Conservation (phyloP, 202 grass and related monocot genomes). For the Carex arenaria region DNA sequence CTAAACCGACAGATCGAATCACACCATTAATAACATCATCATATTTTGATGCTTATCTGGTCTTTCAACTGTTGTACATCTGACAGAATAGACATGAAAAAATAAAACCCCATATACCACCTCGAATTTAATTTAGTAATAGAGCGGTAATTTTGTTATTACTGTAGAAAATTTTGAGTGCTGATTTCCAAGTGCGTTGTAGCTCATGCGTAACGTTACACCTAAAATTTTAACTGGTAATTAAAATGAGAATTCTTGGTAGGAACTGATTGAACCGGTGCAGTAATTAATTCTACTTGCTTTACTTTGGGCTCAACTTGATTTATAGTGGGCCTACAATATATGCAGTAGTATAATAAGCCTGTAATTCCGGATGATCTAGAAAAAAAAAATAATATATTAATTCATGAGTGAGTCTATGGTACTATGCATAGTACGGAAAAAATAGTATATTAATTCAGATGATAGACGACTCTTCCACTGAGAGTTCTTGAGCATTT, state of each 20-base stretch:
- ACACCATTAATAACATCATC: background rate
- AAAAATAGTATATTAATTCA: too few relatives aligned
- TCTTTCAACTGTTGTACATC: background rate
- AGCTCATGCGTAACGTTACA: background rate
- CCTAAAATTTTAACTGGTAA: background rate
- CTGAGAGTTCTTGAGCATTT: too few relatives aligned
- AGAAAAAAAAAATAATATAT: too few relatives aligned
- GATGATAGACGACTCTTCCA: too few relatives aligned
- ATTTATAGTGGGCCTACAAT: background rate
- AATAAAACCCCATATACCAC: background rate
- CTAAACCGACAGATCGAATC: background rate
- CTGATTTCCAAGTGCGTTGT: background rate
- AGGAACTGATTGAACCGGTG: background rate
- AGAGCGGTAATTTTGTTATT: background rate
- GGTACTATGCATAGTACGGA: too few relatives aligned
- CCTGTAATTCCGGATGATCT: too few relatives aligned
- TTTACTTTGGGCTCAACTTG: background rate
- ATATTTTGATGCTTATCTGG: background rate
- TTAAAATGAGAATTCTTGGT: background rate
- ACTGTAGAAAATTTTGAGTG: background rate
- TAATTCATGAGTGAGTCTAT: too few relatives aligned
- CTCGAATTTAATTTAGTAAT: background rate
- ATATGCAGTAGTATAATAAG: background rate
- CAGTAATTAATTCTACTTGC: background rate
- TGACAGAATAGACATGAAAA: background rate